Conservation (phyloP, 1,139 yeast species). For the Geotrichum bryndzae region DNA sequence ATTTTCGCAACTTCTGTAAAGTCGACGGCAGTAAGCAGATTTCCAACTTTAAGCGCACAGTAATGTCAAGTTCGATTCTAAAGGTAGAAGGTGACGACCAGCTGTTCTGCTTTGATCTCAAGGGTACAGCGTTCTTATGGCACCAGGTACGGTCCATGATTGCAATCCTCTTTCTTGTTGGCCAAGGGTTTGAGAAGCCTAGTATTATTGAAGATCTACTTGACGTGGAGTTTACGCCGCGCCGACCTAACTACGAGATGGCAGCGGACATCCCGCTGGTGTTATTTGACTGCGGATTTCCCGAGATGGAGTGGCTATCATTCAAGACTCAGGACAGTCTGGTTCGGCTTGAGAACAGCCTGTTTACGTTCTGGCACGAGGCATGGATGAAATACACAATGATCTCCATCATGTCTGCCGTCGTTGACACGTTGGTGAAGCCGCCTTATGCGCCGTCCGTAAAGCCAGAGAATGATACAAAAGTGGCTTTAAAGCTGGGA, state of each 20-base stretch:
- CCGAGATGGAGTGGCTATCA: conserved; percentile 57
- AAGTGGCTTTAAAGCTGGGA: conserved; percentile 25
- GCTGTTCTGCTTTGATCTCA: conserved; percentile 64
- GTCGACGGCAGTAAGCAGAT: conserved; percentile 92
- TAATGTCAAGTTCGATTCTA: conserved; percentile 34
- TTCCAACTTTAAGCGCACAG: conserved; percentile 59
- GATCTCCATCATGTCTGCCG: conserved; percentile 29
- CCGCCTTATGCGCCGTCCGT: conserved; percentile 5
- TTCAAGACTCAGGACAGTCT: conserved; percentile 21
- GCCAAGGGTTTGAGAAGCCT: conserved; percentile 67
- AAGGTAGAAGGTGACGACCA: conserved; percentile 22
- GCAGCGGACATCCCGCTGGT: conserved; percentile 90
- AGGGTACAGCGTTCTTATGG: conserved; percentile 93
- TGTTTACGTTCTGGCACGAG: conserved; percentile 32
- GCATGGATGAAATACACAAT: conserved; percentile 36
- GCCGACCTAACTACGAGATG: conserved; percentile 80
- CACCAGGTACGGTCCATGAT: conserved; percentile 97
- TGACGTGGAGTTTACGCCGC: conserved; percentile 52
- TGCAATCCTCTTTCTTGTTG: conserved; percentile 72
- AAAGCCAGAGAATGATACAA: conserved; percentile 6
- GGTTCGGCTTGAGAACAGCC: conserved; percentile 22
- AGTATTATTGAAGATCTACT: conserved; percentile 52
- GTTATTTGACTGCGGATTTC: conserved; percentile 77
- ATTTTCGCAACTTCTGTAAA: conserved; percentile 91
- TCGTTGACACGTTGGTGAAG: conserved; percentile 19